Conservation (phyloP, 164 flowering plant genomes). For the Chloranthus sessilifolius region DNA sequence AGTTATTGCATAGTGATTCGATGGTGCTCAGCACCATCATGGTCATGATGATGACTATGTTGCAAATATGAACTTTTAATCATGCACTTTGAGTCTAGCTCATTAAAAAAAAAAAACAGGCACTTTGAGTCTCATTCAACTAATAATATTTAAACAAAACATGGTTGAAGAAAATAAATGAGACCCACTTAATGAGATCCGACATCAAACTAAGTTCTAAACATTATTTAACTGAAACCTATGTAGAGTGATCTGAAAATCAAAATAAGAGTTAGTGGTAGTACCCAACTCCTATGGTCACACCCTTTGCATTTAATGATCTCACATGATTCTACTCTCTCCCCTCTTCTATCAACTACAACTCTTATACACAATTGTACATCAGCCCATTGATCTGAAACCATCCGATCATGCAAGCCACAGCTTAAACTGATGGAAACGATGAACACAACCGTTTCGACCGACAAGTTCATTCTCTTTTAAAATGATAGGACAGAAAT, state of each 20-base stretch:
- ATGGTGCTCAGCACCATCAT: too few relatives aligned
- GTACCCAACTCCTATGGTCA: conserved; percentile 32
- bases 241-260: conserved; percentile 29
- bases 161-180: conserved; percentile 23
- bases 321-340: conserved; percentile 68
- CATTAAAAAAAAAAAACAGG: too few relatives aligned
- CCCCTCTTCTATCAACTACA: conserved; percentile 50
- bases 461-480: conserved; percentile 4
- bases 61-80: too few relatives aligned
- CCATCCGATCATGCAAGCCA: too few relatives aligned
- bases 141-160: conserved; percentile 3
- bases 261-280: conserved; percentile 19
- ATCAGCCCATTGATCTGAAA: too few relatives aligned
- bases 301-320: conserved; percentile 45
- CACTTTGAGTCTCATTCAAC: too few relatives aligned
- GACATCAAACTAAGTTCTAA: conserved; percentile 36
- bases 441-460: too few relatives aligned
- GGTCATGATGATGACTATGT: too few relatives aligned
- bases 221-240: conserved; percentile 22
- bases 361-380: conserved; percentile 41
- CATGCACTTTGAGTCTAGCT: too few relatives aligned
- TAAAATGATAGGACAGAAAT: background rate
- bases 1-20: too few relatives aligned
- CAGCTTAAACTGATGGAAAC: too few relatives aligned
- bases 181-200: conserved; percentile 35